These are phyloP conservation scores for Colletotrichum sp. DNA, from an alignment of 2,329 filamentous ascomycete genomes.

Conservation along the genomic window DNA sequence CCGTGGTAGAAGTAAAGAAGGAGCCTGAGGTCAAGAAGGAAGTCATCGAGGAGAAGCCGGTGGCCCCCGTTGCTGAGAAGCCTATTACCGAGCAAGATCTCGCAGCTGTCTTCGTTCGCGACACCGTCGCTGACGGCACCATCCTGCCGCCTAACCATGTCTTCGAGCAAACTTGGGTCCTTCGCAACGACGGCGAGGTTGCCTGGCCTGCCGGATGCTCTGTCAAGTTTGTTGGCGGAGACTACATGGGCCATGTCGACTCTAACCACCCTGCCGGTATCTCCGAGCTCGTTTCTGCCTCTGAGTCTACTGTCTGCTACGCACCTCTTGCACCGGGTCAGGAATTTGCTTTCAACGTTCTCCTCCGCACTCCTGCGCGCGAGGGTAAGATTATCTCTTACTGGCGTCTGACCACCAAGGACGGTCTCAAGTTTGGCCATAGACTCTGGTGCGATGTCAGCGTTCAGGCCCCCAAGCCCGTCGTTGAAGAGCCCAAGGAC, in stretches of 20 bases:
- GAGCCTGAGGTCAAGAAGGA: slow-evolving; percentile 13
- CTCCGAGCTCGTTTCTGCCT: slow-evolving; percentile 76
- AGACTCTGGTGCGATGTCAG: slow-evolving; percentile 93
- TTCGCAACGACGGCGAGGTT: slow-evolving; percentile 81
- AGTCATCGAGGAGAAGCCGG: slow-evolving; percentile 27
- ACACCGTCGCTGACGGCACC: slow-evolving; percentile 81
- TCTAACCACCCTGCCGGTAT: slow-evolving; percentile 80
- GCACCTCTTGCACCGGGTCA: slow-evolving; percentile 74
- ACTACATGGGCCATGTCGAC: slow-evolving; percentile 95
- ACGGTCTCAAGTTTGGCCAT: slow-evolving; percentile 86
- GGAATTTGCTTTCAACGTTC: slow-evolving; percentile 80
- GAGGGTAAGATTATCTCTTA: slow-evolving; percentile 88
- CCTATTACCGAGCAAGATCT: slow-evolving; percentile 35
- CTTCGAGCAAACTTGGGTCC: slow-evolving; percentile 90
- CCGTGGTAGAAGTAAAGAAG: slow-evolving; percentile 24
- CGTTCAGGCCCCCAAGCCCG: slow-evolving; percentile 54
- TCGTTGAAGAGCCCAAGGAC: slow-evolving; percentile 34
- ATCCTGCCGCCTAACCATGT: slow-evolving; percentile 71
- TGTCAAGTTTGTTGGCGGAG: slow-evolving; percentile 90
- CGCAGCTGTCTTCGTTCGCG: slow-evolving; percentile 72
- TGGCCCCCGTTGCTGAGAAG: slow-evolving; percentile 27
- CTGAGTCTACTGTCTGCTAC: slow-evolving; percentile 80
- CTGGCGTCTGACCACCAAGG: slow-evolving; percentile 88
- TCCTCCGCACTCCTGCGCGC: slow-evolving; percentile 80
- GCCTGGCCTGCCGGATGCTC: slow-evolving; percentile 90